A percentile compares a stretch with the other conserved stretches of the same genome.
Conservation (phyloP, 78 protist genomes). For the Paratrimastix pyriformis region DNA sequence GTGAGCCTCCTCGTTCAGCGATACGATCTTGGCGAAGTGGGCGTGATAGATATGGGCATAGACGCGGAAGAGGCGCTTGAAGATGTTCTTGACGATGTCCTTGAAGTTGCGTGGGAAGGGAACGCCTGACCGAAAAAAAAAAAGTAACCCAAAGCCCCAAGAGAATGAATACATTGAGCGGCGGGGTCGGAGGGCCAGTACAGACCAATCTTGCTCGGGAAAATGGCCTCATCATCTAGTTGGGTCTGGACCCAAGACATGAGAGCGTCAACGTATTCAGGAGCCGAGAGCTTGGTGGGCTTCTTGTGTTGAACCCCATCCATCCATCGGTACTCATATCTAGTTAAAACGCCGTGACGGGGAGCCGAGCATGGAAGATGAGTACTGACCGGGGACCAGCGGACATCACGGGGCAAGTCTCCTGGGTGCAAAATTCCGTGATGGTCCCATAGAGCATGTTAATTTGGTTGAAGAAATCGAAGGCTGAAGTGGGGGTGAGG, state of each 20-base stretch:
- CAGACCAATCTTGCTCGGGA: conserved; percentile 58
- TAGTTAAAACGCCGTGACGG: no score
- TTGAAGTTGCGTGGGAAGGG: conserved; percentile 80
- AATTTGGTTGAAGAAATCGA: conserved; percentile 93
- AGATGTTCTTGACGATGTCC: conserved; percentile 20
- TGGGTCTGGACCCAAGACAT: conserved; percentile 89
- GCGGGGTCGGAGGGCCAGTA: no score
- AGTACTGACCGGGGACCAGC: conserved; percentile 67
- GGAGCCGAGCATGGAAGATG: not conserved
- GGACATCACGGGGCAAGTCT: conserved; percentile 81
- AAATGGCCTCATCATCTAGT: conserved; percentile 79
- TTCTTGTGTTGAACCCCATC: conserved; percentile 17
- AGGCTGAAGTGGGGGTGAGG: conserved; percentile 43
- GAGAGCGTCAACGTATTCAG: conserved; percentile 82
- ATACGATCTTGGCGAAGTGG: conserved; percentile 6
- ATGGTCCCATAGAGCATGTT: conserved; percentile 86
- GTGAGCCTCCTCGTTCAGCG: conserved; percentile 8
- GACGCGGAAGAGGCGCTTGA: conserved; percentile 23
- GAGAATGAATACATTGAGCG: no score
- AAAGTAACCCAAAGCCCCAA: no score
- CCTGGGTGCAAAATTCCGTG: conserved; percentile 88
- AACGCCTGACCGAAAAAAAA: no score
- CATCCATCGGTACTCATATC: not conserved
- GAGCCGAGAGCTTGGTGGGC: conserved; percentile 55
- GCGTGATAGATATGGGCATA: conserved; percentile 21